Evolutionary conservation across 129 eudicot genomes (phyloP), one percentile per base, ranked within the genome.

Genomic region (Flaveria trinervia): DNA sequence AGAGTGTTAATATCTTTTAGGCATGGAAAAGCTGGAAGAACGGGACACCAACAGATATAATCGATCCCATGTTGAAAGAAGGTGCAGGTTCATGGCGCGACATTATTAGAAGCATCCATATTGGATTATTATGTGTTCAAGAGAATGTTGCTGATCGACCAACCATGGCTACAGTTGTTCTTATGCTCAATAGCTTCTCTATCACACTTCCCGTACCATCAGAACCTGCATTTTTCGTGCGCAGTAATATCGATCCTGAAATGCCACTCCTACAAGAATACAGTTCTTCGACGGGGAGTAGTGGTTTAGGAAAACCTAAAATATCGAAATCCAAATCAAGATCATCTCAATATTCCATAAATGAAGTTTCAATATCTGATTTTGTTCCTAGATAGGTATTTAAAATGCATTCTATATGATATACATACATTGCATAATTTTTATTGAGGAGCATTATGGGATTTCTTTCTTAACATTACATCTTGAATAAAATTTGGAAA

Each of bases 151-250:
- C 4, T 11, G 73, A 69, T 26, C 26, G 73, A 1, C 73, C 73
- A 46, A 69, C 55, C 18, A 69, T 69, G 43, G 41, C 39, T 12
- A 3, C 39, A 2, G 3, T 69, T 69, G 57, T 69, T 23, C 56
- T 69, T 9, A 22, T 69, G 73, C 57, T 69, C 22, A 14, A 69
- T 69, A 69, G 59, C 57, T 69, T 46, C 43, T 45, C 59, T 20
- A 45, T 69, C 39, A 69, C 73, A 11, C 73, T 69, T 69, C 73
- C 18, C 7, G 5, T 45, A 14, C 73, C 73, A 23, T 20, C 41
- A 7, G 73, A 69, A 69, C 73, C 73, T 4, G 43, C 73, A 69
- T 69, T 69, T 69, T 69, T 69, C 73, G 46, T 69, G 41, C 41
- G 4, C 6, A 69, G 59, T 46, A 44, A 69, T 41, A 69, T 18